These are phyloP conservation scores for Aquanectria penicillioides DNA, from an alignment of 2,329 filamentous ascomycete species.

Conservation along the genomic window DNA sequence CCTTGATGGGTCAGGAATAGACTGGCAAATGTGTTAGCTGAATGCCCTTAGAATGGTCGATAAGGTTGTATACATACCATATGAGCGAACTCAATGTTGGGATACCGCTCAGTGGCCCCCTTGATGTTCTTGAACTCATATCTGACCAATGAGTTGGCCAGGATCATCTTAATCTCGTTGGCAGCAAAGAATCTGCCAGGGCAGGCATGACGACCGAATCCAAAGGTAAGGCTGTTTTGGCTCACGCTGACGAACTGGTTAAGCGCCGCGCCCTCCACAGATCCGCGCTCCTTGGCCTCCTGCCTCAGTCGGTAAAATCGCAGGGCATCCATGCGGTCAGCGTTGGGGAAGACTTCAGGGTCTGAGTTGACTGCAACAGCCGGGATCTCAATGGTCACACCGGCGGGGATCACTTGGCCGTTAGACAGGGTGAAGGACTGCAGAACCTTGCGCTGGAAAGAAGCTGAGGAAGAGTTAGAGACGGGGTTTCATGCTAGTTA, in stretches of 20 bases:
- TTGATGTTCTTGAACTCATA: conserved; percentile 44
- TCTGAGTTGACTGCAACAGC: conserved; percentile 50
- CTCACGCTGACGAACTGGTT: conserved; percentile 55
- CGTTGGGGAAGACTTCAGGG: conserved; percentile 44
- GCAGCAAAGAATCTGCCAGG: conserved; percentile 57
- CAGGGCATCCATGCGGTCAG: conserved; percentile 53
- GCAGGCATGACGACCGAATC: conserved; percentile 52
- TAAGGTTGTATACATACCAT: neutral
- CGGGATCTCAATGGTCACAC: conserved; percentile 55
- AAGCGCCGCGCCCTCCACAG: conserved; percentile 32
- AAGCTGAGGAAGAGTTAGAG: conserved; percentile 37
- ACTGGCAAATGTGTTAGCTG: conserved; percentile 1
- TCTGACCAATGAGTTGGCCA: conserved; percentile 52
- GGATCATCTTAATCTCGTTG: conserved; percentile 57
- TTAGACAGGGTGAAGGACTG: conserved; percentile 63
- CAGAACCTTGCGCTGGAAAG: conserved; percentile 62
- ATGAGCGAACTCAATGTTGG: conserved; percentile 13
- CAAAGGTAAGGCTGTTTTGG: conserved; percentile 50
- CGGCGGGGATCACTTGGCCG: conserved; percentile 59
- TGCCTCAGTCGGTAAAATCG: conserved; percentile 55
- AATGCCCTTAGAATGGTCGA: no score
- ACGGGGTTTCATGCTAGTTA: neutral
- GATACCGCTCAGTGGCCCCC: neutral
- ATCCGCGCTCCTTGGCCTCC: conserved; percentile 21
- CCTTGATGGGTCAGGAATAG: conserved; percentile 10